Base-by-base conservation (phyloP, 2,329 filamentous ascomycete genomes). In the Pestalotiopsis fici region DNA sequence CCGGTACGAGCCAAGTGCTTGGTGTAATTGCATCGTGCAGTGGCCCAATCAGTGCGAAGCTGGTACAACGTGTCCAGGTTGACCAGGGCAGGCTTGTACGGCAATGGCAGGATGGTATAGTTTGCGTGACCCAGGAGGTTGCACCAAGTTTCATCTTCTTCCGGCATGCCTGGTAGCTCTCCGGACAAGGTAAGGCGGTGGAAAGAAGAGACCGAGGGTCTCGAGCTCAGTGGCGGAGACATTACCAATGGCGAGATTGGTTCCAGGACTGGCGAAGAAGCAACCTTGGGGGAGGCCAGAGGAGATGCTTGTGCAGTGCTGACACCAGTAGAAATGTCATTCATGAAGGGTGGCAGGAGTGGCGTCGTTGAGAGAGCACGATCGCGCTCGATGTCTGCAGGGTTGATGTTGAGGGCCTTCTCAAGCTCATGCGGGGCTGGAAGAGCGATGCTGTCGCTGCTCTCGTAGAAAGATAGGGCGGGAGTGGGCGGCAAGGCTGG, bases 81-180 rank as follows among this genome's bases (percentile, higher is more conserved):
- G 69, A 88, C 88, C 2, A 76, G 76, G 18, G 89, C 86, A 0
- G 93, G 91, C 9, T 88, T 79, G 75, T 97, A 97, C 0, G 95
- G 95, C 76, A 91, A 88, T 0, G 95, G 95, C 25, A 88, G 83
- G 72, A 98, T 97, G 73, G 88, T 95, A 78, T 97, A 98, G 82
- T 98, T 97, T 71, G 95, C 95, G 77, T 98, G 95, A 31, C 95
- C 95, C 15, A 98, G 88, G 66, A 89, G 90, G 75, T 91, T 88
- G 1, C 93, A 91, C 95, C 95, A 98, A n/a, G 21, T 57, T 71
- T 91, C 89, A 76, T 97, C 94, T 62, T 90, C 85, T 5, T 90
- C 88, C 4, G 87, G 84, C 43, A 86, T 82, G 64, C 78, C 87
- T 72, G 77, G 81, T 72, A 80, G 86, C 77, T 74, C 78, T 76